Evolutionary conservation across 176 grass and related monocot species (phyloP), one percentile per base, ranked within the genome.

Genomic region (Oryza brachyantha): DNA sequence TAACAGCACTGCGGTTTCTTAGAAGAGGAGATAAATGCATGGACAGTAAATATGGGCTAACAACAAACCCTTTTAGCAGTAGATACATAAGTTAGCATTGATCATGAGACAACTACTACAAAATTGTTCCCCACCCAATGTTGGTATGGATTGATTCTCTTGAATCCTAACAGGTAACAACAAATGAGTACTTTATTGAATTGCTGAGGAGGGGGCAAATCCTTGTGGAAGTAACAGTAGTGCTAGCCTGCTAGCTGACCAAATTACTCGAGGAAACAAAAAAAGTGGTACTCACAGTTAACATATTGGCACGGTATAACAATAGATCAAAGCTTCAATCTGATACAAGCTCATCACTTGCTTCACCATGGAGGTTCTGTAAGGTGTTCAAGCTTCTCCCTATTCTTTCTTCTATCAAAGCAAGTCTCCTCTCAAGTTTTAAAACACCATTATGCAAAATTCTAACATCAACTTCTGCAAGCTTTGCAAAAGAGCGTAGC

Each of bases 391-490:
- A 74, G 80, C 80, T 88, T 74, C 62, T 79, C 11, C 42, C 61
- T 69, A 90, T 86, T 27, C 62, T 79, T 46, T 79, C 76, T 57
- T 97, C 94, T 19, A 94, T 92, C 83, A 73, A 92, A 39, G 48
- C 79, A 31, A 92, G 85, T 79, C 86, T 92, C 74, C 76, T 97
- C 87, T 97, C 91, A 78, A 94, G 77, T 86, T 88, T 91, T 45
- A 91, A 70, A 5, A 91, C 85, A 61, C 94, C 73, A 13, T 27
- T 58, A 84, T 97, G 91, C 91, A 97, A 81, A 64, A 97, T 57
- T 41, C 79, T 79, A 80, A 92, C 66, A 68, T 97, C 79, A 81
- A 90, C 73, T 79, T 89, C 80, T 61, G 85, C 91, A 69, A 94
- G 72, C 83, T 90, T 92, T 85, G 94, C 82, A 72, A 91, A 97